Base-by-base conservation (phyloP, 768 basidiomycete species). In the Termitomyces sp. region DNA sequence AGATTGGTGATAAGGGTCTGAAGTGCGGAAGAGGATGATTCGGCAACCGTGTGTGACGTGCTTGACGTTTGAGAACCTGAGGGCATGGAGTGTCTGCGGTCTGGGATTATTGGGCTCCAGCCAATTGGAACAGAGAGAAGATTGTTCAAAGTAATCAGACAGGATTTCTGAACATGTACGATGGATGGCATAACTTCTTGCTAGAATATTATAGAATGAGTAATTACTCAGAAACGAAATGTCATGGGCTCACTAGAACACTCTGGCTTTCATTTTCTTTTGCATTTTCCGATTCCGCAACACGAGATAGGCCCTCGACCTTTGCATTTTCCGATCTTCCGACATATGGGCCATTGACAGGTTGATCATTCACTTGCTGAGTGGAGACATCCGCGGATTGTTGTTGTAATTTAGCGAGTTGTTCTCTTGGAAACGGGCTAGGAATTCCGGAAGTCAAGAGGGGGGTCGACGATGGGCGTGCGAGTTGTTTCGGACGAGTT, bases 141-240 rank as follows among this genome's bases (percentile, higher is more conserved):
- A 68, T 83, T 86, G 64, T 85, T 83, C 47, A 93, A 75, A 2
- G 88, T 88, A 76, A 85, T 85, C 26, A 93, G 65, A 68, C 88
- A 91, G 18, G 88, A 89, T 58, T 79, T 81, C 64, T 91, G 86
- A 33, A 93, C 88, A 55, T 82, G 79, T 14, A 79, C 75, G 62
- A 93, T 86, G n/a, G 89, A 91, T 9, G 87, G 83, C 63, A 87
- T 74, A 36, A 91, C 73, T 62, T 88, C 84, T 60, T 77, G 78
- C 83, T 88, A 66, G 39, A 62, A 43, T 60, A 64, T n/a, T 30
- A 53, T 51, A 36, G 27, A 56, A 54, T 37, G 26, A 34, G 53
- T 44, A 32, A 59, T 52, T 10, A 54, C 24, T 37, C 9, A 18
- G 10, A 36, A 30, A 53, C 9, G 45, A 30, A 18, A 33, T 30